phyloP scores from a whole-genome alignment of 208 protist species.

The Wallacemonas collosoma region DNA sequence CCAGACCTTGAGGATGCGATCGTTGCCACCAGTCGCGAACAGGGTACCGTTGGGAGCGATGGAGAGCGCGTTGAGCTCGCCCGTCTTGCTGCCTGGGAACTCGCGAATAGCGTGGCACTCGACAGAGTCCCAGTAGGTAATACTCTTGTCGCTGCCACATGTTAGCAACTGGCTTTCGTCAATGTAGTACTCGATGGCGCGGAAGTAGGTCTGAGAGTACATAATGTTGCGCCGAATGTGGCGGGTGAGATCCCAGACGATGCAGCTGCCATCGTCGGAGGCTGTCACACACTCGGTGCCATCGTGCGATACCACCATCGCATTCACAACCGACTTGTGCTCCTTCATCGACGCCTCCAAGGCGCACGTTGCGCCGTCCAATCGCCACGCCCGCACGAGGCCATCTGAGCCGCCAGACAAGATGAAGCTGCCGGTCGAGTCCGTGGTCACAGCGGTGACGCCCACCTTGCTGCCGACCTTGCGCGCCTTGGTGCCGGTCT shows the following conservation, averaged over 20 bases:
- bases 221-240: constrained; percentile 94
- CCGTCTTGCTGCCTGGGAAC: constrained; percentile 85
- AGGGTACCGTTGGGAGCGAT: constrained; percentile 85
- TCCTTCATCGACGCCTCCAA: constrained; percentile 96
- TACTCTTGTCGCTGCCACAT: constrained; percentile 91
- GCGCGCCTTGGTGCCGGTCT: constrained; percentile 65
- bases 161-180: constrained; percentile 96
- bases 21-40: constrained; percentile 92
- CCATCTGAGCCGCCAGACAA: constrained; percentile 94
- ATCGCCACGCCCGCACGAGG: constrained; percentile 91
- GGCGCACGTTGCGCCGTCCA: constrained; percentile 70
- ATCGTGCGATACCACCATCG: constrained; percentile 78
- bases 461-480: constrained; percentile 45
- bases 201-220: constrained; percentile 96
- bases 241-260: constrained; percentile 94
- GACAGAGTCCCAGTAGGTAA: constrained; percentile 95
- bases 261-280: constrained; percentile 95
- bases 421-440: constrained; percentile 67
- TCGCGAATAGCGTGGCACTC: constrained; percentile 95
- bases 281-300: constrained; percentile 94
- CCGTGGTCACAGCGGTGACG: constrained; percentile 92
- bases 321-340: constrained; percentile 94
- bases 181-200: constrained; percentile 84
- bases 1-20: constrained; percentile 96
- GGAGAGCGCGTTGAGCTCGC: constrained; percentile 92